Evolutionary conservation across 257 asterid species (phyloP), one percentile per base, ranked within the genome.

Genomic region (Solanum chiquidenum): DNA sequence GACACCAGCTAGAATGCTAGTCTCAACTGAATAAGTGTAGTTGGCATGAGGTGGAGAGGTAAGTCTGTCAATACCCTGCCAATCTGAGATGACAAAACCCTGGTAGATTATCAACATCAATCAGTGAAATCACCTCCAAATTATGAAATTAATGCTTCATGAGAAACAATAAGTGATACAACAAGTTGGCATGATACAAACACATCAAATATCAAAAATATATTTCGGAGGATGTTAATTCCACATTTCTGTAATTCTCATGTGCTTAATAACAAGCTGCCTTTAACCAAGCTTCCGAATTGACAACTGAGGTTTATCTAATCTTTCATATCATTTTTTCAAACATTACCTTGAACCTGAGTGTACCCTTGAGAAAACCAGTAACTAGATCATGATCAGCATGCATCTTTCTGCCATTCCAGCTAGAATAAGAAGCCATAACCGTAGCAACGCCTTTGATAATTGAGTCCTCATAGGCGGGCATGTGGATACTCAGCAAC

Each of bases 21-120:
- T 97, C 83, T 88, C 93, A 88, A 96, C 92, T 33, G 99, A 96
- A 90, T 92, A 94, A 2, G 98, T 94, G 91, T 96, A 96, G 90
- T 95, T 96, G 91, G 93, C 85, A 88, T 93, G 94, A 35, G 94
- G 91, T 16, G 99, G 98, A 84, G 95, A 86, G 49, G 98, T 95
- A 90, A 96, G 91, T 89, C 94, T 91, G 88, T 96, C 99, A 87
- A 95, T 89, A 84, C 97, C 99, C 89, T 91, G 89, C 98, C 98
- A 96, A 90, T 95, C 99, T 46, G 99, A 95, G 90, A 96, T 93
- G 84, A 96, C 98, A 90, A 95, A 95, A 42, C 99, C 98, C 98
- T 95, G 97, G 87, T 79, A 84, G 79, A 87, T 84, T 88, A 86
- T 69, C 33, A 83, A 34, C 20, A 77, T 7, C 42, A 85, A 49